phyloP scores from a whole-genome alignment of 108 stramenopile genomes.

The Bacterosira constricta region DNA sequence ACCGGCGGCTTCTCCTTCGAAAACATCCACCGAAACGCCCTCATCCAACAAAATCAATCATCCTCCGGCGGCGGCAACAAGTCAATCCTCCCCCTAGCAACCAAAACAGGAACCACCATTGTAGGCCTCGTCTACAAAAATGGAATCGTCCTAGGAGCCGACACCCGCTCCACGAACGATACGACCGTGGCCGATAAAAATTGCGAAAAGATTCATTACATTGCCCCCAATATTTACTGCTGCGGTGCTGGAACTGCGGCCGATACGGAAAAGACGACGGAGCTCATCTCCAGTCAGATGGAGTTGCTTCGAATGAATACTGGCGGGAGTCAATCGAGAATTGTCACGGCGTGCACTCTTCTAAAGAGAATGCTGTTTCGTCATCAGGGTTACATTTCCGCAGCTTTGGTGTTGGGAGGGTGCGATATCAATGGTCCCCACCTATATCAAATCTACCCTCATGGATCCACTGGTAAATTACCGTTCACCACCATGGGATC shows the following conservation, averaged over 20 bases:
- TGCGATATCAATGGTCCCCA: conserved; percentile 93
- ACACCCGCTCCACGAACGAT: conserved; percentile 96
- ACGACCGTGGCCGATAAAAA: conserved; percentile 98
- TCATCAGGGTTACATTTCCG: conserved; percentile 96
- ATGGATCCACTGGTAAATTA: conserved; percentile 94
- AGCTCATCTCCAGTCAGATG: conserved; percentile 88
- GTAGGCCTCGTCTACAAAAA: conserved; percentile 90
- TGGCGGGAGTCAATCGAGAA: conserved; percentile 65
- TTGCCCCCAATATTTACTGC: conserved; percentile 99
- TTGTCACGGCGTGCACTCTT: conserved; percentile 96
- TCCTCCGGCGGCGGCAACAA: conserved; percentile 10
- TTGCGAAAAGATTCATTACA: conserved; percentile 99
- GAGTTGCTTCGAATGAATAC: conserved; percentile 96
- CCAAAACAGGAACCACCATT: conserved; percentile 96
- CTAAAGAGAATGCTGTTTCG: conserved; percentile 95
- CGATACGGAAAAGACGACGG: conserved; percentile 98
- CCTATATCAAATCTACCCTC: conserved; percentile 97
- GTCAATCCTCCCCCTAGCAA: conserved; percentile 80
- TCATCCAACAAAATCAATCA: conserved; percentile 58
- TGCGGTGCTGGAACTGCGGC: conserved; percentile 99
- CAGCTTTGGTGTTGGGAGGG: conserved; percentile 97
- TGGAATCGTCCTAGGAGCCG: conserved; percentile 98
- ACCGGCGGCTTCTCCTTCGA: conserved; percentile 81
- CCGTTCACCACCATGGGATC: conserved; percentile 99
- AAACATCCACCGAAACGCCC: conserved; percentile 72